Evolutionary conservation across 805 yeast species (phyloP).

Genomic region (Alloascoidea hylecoeti): DNA sequence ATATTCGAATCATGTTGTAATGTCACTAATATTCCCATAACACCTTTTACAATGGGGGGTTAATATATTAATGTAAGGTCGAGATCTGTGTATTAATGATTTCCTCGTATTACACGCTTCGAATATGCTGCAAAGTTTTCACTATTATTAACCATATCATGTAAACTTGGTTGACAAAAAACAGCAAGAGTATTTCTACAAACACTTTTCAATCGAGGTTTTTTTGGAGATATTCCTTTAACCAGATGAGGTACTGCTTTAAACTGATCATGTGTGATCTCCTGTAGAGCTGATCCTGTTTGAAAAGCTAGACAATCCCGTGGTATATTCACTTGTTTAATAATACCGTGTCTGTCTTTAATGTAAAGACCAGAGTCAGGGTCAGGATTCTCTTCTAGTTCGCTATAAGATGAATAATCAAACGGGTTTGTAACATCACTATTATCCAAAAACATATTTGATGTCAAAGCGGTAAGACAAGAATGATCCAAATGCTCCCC

Average conservation of each 20-base stretch:
- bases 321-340: slow-evolving; percentile 39
- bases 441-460: slow-evolving; percentile 35
- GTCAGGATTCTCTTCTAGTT: slow-evolving; percentile 24
- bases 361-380: slow-evolving; percentile 36
- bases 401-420: slow-evolving; percentile 6
- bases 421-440: slow-evolving; percentile 9
- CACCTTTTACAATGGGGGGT: too few relatives aligned
- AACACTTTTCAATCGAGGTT: slow-evolving; percentile 9
- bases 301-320: slow-evolving; percentile 43
- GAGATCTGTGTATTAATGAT: slow-evolving; percentile 18
- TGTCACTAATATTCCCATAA: too few relatives aligned
- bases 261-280: slow-evolving; percentile 30
- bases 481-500: slow-evolving; percentile 50
- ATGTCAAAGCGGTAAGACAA: slow-evolving; percentile 43
- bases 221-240: slow-evolving; percentile 22
- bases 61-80: neutral
- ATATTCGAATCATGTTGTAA: too few relatives aligned
- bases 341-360: slow-evolving; percentile 25
- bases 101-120: slow-evolving; percentile 21
- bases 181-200: slow-evolving; percentile 46
- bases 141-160: slow-evolving; percentile 27
- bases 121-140: slow-evolving; percentile 38
- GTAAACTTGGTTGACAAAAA: slow-evolving; percentile 44
- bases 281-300: slow-evolving; percentile 42
- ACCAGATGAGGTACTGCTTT: slow-evolving; percentile 49